phyloP scores from a whole-genome alignment of 176 grass and related monocot species.

The Oropetium thomaeum region DNA sequence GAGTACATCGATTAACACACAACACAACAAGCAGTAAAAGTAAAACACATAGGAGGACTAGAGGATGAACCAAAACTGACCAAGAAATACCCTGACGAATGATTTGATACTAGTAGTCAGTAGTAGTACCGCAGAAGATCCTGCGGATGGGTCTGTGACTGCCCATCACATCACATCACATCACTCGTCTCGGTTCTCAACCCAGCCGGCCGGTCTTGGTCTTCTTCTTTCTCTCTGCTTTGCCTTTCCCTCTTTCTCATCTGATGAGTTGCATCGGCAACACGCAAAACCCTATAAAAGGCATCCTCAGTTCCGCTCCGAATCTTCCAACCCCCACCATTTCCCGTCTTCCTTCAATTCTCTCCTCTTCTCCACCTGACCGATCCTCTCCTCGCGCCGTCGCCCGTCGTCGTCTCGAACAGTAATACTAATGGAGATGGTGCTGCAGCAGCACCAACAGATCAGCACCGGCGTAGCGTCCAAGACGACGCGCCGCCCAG shows the following conservation, averaged over 20 bases:
- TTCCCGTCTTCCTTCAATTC: too few species aligned
- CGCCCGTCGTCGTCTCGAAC: not conserved
- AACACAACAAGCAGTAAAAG: too few species aligned
- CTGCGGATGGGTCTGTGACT: not conserved
- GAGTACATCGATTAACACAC: too few species aligned
- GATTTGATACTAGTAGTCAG: too few species aligned
- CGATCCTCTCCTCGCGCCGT: too few species aligned
- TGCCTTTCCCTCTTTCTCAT: not conserved
- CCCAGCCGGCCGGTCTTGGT: not conserved
- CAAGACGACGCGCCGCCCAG: not conserved
- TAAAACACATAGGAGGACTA: too few species aligned
- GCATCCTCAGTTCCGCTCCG: slow-evolving; percentile 10
- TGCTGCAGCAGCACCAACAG: slow-evolving; percentile 15
- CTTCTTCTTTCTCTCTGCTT: not conserved
- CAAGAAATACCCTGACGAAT: too few species aligned
- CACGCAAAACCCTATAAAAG: slow-evolving; percentile 36
- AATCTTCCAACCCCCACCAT: not conserved
- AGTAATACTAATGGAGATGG: slow-evolving; percentile 24
- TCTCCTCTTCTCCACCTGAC: not conserved
- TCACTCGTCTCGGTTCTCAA: too few species aligned
- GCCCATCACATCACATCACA: not conserved
- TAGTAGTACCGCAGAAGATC: not conserved
- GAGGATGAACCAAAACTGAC: not conserved
- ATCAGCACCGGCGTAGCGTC: not conserved
- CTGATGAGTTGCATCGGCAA: not conserved